Base-by-base conservation (phyloP, 148 eudicot species). In the Nepenthes gracilis region DNA sequence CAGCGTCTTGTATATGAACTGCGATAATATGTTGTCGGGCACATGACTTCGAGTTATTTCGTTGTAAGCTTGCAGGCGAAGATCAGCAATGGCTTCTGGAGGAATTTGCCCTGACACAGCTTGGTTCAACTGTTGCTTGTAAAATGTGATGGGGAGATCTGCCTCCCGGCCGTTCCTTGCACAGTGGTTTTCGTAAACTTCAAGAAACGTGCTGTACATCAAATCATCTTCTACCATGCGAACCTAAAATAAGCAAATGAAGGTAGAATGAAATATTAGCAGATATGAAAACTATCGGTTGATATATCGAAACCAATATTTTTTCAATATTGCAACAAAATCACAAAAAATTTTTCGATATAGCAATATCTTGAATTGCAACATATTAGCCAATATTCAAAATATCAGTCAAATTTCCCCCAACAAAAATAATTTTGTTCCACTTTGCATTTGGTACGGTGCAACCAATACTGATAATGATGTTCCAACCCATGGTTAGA, bases 211-310 rank as follows among this genome's bases (percentile, higher is more conserved):
- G 78, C 88, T 93, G 71, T 88, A 93, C 95, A 86, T 93, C 65
- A 89, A 68, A 80, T 93, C 99, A 72, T 93, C 99, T 75, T 93
- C 99, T 34, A 93, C 99, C 99, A 93, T 93, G 57, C 99, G 85
- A 36, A 93, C 99, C 99, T 93, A 61, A 6, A 12, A 33, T 36
- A 58, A 61, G 53, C 51, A 70, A 61, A 15, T 45, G 48, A 49
- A 37, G 15, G 1, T 2, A 49, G 40, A 36, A 13, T 1, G 34
- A 6, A 54, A 11, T 54, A 3, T 23, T 5, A 11, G 11, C 57
- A 54, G 23, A 23, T 23, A 23, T 23, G 23, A 23, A 23, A 23
- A 23, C 23, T 23, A 23, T 23, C 23, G 23, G 23, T 23, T 23
- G 23, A 23, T 23, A 23, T 23, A 23, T 23, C 23, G 23, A 23